A percentile compares a stretch with the other conserved stretches of the same genome.
Conservation (phyloP, 805 yeast genomes). For the Isabelozyma rhagii region DNA sequence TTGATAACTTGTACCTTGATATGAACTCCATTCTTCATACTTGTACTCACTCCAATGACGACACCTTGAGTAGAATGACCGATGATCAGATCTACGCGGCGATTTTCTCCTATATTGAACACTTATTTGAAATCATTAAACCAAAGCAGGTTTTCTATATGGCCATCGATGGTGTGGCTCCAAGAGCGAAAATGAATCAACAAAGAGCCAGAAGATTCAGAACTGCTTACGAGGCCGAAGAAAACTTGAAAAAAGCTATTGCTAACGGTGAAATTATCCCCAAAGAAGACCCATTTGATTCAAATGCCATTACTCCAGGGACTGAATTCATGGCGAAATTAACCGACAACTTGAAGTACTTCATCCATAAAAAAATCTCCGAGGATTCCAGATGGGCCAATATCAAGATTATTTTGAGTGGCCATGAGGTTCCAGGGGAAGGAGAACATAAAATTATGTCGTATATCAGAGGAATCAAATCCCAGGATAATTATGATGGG, state of each 20-base stretch:
- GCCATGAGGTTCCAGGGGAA: conserved; percentile 97
- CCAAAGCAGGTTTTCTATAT: conserved; percentile 86
- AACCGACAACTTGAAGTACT: conserved; percentile 77
- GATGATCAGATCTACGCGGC: conserved; percentile 91
- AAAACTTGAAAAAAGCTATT: conserved; percentile 68
- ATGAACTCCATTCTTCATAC: conserved; percentile 96
- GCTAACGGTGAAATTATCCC: conserved; percentile 73
- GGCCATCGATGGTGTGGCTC: conserved; percentile 99
- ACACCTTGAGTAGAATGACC: conserved; percentile 59
- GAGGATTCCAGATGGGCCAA: conserved; percentile 86
- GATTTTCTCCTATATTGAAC: conserved; percentile 94
- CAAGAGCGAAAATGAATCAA: conserved; percentile 97
- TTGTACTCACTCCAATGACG: conserved; percentile 84
- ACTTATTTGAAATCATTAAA: conserved; percentile 79
- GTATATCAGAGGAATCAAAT: conserved; percentile 73
- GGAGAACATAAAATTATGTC: conserved; percentile 98
- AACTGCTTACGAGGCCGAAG: conserved; percentile 90
- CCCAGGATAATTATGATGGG: conserved; percentile 70
- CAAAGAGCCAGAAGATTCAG: conserved; percentile 95
- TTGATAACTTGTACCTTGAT: conserved; percentile 91
- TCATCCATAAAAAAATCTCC: conserved; percentile 81
- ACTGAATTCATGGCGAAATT: conserved; percentile 93
- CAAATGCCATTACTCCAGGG: conserved; percentile 94
- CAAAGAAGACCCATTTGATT: conserved; percentile 82
- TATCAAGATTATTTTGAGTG: conserved; percentile 74